These are phyloP conservation scores for Penicillium longicatenatum DNA, from an alignment of 495 filamentous ascomycete species.

Conservation along the genomic window DNA sequence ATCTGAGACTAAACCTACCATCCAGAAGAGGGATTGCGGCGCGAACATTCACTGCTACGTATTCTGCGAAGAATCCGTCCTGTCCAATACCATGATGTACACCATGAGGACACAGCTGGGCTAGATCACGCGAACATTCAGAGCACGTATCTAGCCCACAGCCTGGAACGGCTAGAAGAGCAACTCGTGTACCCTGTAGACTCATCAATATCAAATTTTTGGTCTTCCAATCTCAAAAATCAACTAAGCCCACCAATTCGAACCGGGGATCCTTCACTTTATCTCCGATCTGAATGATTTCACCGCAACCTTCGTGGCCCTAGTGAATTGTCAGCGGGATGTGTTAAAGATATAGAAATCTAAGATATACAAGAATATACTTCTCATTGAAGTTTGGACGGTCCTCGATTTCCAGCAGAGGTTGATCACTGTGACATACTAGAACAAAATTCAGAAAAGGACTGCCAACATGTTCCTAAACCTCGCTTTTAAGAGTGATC, in stretches of 20 bases:
- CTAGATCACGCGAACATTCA: constrained; percentile 24
- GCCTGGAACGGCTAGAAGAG: constrained; percentile 24
- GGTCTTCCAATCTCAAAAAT: no score
- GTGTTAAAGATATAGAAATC: no score
- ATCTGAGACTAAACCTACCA: constrained; percentile 5
- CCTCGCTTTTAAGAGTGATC: background rate
- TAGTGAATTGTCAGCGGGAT: background rate
- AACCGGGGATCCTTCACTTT: background rate
- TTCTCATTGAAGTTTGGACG: constrained; percentile 24
- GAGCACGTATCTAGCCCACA: constrained; percentile 19
- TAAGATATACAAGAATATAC: constrained; percentile 20
- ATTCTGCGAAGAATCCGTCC: constrained; percentile 28
- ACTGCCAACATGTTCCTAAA: background rate
- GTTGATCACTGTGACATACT: constrained; percentile 29
- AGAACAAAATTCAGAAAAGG: background rate
- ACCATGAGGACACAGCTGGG: constrained; percentile 22
- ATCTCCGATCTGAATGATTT: constrained; percentile 12
- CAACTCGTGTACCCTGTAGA: constrained; percentile 15
- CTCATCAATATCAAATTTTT: no score
- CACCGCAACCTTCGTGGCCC: constrained; percentile 30
- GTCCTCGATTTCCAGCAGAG: constrained; percentile 24
- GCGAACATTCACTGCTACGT: constrained; percentile 23
- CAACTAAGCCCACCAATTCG: constrained; percentile 7
- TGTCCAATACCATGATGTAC: constrained; percentile 27
- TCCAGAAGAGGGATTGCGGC: constrained; percentile 22